Conservation (phyloP, 768 basidiomycete genomes). For the Podaxis mareebaensis region DNA sequence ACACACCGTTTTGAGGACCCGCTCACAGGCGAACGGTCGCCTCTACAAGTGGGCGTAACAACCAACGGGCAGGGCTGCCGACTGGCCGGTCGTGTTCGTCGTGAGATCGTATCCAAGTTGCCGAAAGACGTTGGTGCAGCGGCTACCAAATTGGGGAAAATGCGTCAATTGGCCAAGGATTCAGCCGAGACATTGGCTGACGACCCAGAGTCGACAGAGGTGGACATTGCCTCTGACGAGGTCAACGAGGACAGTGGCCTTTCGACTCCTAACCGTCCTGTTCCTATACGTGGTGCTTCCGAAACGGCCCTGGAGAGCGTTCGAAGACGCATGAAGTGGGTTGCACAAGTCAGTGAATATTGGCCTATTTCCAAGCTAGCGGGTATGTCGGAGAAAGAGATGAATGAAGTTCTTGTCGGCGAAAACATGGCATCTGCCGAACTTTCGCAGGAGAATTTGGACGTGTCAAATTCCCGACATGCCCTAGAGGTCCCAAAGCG, state of each 20-base stretch:
- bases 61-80: conserved; percentile 93
- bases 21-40: conserved; percentile 41
- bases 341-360: conserved; percentile 95
- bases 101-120: conserved; percentile 79
- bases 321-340: conserved; percentile 83
- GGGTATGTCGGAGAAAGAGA: conserved; percentile 62
- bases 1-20: conserved; percentile 77
- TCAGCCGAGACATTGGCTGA: conserved; percentile 22
- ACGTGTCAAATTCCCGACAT: conserved; percentile 28
- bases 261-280: conserved; percentile 69
- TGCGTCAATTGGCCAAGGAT: conserved; percentile 58
- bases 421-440: conserved; percentile 22
- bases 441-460: conserved; percentile 12
- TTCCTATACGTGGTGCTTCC: conserved; percentile 46
- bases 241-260: conserved; percentile 53
- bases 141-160: conserved; percentile 67
- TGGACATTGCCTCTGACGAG: conserved; percentile 40
- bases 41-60: conserved; percentile 79
- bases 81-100: conserved; percentile 71
- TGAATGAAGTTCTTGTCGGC: conserved; percentile 61
- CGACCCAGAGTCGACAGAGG: conserved; percentile 19
- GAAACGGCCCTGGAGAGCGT: conserved; percentile 47
- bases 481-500: conserved; percentile 34
- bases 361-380: conserved; percentile 85
- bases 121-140: conserved; percentile 75